Conservation (phyloP, 345 rosid genomes). For the Moricandia arvensis region DNA sequence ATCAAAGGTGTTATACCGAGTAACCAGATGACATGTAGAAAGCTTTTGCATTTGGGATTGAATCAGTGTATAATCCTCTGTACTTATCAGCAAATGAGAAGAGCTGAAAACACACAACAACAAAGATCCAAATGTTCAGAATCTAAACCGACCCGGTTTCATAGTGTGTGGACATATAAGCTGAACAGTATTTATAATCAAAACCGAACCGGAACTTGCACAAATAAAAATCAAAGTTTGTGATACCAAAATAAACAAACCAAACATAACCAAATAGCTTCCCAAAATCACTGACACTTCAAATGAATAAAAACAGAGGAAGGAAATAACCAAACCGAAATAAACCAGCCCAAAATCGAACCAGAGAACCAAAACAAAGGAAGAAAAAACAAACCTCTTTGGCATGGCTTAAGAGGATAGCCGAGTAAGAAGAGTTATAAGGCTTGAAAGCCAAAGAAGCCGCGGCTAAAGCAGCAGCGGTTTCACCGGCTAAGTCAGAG, state of each 20-base stretch:
- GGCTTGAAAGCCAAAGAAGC: slow-evolving; percentile 77
- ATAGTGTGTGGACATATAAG: neutral
- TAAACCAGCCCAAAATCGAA: neutral
- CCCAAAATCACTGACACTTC: neutral
- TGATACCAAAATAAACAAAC: neutral
- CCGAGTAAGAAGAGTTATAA: slow-evolving; percentile 73
- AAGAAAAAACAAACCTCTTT: slow-evolving; percentile 48
- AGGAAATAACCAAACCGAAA: neutral
- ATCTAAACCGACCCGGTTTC: slow-evolving; percentile 5
- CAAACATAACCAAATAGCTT: neutral
- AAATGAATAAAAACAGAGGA: neutral
- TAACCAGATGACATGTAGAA: slow-evolving; percentile 64
- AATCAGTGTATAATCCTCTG: slow-evolving; percentile 64
- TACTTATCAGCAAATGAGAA: slow-evolving; percentile 61
- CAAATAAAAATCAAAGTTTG: neutral
- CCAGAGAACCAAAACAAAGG: neutral
- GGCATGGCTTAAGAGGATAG: slow-evolving; percentile 59
- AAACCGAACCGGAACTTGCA: neutral
- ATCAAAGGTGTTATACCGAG: slow-evolving; percentile 34
- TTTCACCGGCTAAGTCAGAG: slow-evolving; percentile 82
- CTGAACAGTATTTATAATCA: neutral
- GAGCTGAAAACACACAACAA: slow-evolving; percentile 42
- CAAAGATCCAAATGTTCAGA: slow-evolving; percentile 10
- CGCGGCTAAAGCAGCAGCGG: slow-evolving; percentile 82
- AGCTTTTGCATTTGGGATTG: slow-evolving; percentile 47